Base-by-base conservation (phyloP, 2,329 filamentous ascomycete genomes). In the Immersiporthe knoxdaviesiana region DNA sequence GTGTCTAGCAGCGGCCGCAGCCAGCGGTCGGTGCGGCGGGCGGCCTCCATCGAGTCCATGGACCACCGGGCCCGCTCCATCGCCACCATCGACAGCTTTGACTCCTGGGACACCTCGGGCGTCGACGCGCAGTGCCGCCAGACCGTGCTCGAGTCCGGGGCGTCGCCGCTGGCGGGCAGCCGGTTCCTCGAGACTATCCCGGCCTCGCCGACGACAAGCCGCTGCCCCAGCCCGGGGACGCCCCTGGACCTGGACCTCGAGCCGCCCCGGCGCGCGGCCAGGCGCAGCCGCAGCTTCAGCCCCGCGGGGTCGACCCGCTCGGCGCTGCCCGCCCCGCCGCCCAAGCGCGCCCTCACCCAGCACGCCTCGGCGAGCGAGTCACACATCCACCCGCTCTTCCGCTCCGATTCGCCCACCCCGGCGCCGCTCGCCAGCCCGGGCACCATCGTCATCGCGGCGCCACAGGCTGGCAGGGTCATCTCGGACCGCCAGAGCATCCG, bases 311-410 rank as follows among this genome's bases (percentile, higher is more conserved):
- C 77, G 14, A 70, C 78, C 14, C 75, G 74, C 41, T 66, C 63
- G 12, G 74, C 75, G 10, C 77, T 77, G 27, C 67, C 67, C 11
- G 78, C 81, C 70, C 71, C 75, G 21, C 71, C 75, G 18, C 75
- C 75, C 10, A 72, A 73, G 30, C 68, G 72, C 1, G 75, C 71
- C 60, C 75, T 80, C 72, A 81, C 78, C 21, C 78, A 79, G 64
- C 77, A 81, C 37, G 67, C 73, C 2, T 79, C 74, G 3, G 81
- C 75, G 63, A 84, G 84, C 74, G 90, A 94, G 77, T 84, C 88
- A 3, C 88, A 93, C 75, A 93, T 94, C 60, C 92, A 94, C 77
- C 92, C 92, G 11, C 84, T 94, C 3, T 94, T 94, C 81, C 85
- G 92, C 70, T 90, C 89, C 7, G 90, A 92, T 75, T 91, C 88